A percentile compares a stretch with the other conserved stretches of the same genome.
Evolutionary conservation across 2,329 filamentous ascomycete species (phyloP).

Genomic region (Ascochyta pisi): DNA sequence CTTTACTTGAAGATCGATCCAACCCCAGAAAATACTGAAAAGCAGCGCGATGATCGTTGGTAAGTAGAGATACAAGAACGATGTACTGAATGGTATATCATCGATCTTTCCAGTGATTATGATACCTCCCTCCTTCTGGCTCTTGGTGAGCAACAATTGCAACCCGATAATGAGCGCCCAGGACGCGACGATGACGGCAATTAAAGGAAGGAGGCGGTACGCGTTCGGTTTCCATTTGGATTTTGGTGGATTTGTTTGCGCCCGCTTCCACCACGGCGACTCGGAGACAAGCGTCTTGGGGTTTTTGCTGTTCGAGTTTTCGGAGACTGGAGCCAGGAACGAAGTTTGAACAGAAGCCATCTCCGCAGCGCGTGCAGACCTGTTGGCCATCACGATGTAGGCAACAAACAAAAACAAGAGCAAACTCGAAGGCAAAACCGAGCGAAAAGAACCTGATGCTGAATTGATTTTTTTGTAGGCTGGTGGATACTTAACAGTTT

Average conservation of each 20-base stretch:
- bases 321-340: too few relatives aligned
- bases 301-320: too few relatives aligned
- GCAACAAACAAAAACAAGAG: too few relatives aligned
- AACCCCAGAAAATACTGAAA: conserved; percentile 63
- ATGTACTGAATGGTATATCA: conserved; percentile 50
- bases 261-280: background rate
- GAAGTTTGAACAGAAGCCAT: too few relatives aligned
- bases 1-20: conserved; percentile 56
- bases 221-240: background rate
- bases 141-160: conserved; percentile 54
- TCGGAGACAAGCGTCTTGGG: too few relatives aligned
- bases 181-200: background rate
- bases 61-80: conserved; percentile 54
- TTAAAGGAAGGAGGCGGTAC: background rate
- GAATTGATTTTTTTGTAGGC: too few relatives aligned
- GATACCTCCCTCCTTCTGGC: conserved; percentile 52
- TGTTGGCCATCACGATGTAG: too few relatives aligned
- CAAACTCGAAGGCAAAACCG: too few relatives aligned
- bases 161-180: conserved; percentile 52
- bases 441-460: too few relatives aligned
- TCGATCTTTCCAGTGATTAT: conserved; percentile 46
- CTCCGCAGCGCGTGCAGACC: too few relatives aligned
- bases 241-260: background rate
- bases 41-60: conserved; percentile 62
- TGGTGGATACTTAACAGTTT: too few relatives aligned